Evolutionary conservation across 805 yeast species (phyloP).

Genomic region (Lipomyces chichibuensis): DNA sequence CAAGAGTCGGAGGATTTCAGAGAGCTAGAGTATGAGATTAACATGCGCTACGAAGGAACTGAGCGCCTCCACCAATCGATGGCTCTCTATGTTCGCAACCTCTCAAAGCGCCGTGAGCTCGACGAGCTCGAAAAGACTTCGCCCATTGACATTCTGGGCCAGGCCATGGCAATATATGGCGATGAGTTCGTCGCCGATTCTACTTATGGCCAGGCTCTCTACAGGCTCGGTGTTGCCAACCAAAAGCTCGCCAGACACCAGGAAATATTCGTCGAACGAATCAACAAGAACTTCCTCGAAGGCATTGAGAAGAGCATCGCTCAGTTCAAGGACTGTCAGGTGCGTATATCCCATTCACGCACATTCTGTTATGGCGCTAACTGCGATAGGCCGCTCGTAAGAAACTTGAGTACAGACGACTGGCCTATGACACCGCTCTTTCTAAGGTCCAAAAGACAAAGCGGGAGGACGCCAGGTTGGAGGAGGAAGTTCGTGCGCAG

Average conservation of each 20-base stretch:
- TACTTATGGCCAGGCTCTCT: constrained; percentile 35
- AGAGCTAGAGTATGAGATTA: constrained; percentile 36
- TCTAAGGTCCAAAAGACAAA: constrained; percentile 35
- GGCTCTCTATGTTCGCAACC: constrained; percentile 32
- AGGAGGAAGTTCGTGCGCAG: constrained; percentile 39
- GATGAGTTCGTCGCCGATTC: constrained; percentile 36
- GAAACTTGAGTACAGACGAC: constrained; percentile 37
- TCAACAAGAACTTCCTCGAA: constrained; percentile 32
- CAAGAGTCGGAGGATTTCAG: constrained; percentile 37
- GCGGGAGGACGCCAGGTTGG: constrained; percentile 38
- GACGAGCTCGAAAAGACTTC: constrained; percentile 35
- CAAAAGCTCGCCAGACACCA: constrained; percentile 36
- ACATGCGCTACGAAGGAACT: constrained; percentile 36
- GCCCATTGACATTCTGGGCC: constrained; percentile 37
- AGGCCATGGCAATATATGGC: constrained; percentile 34
- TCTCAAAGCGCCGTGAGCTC: constrained; percentile 37
- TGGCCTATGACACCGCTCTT: constrained; percentile 39
- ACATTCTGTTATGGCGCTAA: neutral
- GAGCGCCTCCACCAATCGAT: constrained; percentile 36
- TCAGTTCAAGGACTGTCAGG: constrained; percentile 35
- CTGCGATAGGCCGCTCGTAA: constrained; percentile 25
- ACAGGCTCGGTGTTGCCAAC: constrained; percentile 33
- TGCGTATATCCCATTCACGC: neutral
- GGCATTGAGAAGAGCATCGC: constrained; percentile 35
- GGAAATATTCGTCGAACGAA: constrained; percentile 34